Evolutionary conservation across 805 yeast genomes (phyloP).

Genomic region (Kodamaea laetipori): DNA sequence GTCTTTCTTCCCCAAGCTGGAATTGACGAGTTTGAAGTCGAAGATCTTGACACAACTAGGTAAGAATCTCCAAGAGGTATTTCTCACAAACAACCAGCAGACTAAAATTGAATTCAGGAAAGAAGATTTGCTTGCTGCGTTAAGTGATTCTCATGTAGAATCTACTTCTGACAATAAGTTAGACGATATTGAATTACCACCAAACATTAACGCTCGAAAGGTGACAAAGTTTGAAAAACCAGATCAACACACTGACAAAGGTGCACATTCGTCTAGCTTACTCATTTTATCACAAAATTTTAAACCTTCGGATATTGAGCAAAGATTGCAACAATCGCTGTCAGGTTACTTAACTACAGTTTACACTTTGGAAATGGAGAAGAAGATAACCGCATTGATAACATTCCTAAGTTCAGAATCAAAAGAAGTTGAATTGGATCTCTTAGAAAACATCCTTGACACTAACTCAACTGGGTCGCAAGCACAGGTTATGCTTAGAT

Average conservation of each 20-base stretch:
- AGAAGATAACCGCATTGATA: constrained; percentile 15
- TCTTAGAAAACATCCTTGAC: constrained; percentile 21
- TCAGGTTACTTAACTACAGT: constrained; percentile 18
- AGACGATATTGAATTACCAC: constrained; percentile 41
- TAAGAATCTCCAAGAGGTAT: not conserved
- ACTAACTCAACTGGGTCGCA: not conserved
- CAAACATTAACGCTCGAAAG: constrained; percentile 36
- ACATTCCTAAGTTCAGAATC: constrained; percentile 9
- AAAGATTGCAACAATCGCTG: not conserved
- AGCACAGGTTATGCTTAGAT: not conserved
- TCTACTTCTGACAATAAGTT: constrained; percentile 23
- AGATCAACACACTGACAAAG: constrained; percentile 6
- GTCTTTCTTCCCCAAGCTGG: constrained; percentile 9
- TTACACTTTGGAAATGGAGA: constrained; percentile 26
- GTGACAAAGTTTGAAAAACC: constrained; percentile 20
- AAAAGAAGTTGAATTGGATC: constrained; percentile 6
- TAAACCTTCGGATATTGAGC: constrained; percentile 3
- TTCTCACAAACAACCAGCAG: not conserved
- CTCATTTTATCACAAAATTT: constrained; percentile 18
- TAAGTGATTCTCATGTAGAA: constrained; percentile 10
- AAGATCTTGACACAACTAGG: not conserved
- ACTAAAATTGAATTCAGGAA: constrained; percentile 6
- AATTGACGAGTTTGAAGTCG: not conserved
- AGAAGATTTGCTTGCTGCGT: constrained; percentile 16
- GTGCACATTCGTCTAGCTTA: constrained; percentile 18